Conservation (phyloP, 202 grass and related monocot species). For the Digitaria exilis region DNA sequence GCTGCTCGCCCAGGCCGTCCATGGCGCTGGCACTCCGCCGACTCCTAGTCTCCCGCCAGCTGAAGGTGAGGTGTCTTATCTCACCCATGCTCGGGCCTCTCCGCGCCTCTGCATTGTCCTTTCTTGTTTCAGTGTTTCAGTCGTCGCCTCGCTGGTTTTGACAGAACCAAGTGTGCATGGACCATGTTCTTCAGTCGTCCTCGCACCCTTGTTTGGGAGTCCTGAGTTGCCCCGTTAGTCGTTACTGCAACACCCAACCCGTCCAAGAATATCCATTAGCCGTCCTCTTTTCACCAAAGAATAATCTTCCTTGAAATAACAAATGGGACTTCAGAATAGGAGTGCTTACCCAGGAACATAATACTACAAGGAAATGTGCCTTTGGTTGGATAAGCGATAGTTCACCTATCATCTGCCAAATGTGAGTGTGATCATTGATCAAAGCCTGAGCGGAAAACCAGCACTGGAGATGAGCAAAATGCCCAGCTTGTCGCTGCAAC, state of each 20-base stretch:
- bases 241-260: not conserved
- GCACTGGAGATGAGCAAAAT: not conserved
- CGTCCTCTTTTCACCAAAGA: not conserved
- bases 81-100: not conserved
- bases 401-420: not conserved
- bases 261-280: not conserved
- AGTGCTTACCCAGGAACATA: not conserved
- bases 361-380: not conserved
- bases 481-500: not conserved
- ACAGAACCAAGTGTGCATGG: not conserved
- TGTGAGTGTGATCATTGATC: not conserved
- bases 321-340: not conserved
- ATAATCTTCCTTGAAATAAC: not conserved
- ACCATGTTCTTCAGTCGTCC: not conserved
- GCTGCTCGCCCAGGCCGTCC: slow-evolving; percentile 33
- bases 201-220: not conserved
- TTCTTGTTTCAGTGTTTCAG: not conserved
- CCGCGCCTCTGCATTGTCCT: not conserved
- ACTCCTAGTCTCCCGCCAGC: slow-evolving; percentile 37
- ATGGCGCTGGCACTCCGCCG: slow-evolving; percentile 21
- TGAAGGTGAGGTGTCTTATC: slow-evolving; percentile 38
- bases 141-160: not conserved
- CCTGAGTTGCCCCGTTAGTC: not conserved
- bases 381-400: not conserved
- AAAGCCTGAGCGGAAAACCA: not conserved